Percentiles rank a stretch among this genome's conserved stretches.
Evolutionary conservation across 495 filamentous ascomycete species (phyloP).

Genomic region (Penicillium egyptiacum): DNA sequence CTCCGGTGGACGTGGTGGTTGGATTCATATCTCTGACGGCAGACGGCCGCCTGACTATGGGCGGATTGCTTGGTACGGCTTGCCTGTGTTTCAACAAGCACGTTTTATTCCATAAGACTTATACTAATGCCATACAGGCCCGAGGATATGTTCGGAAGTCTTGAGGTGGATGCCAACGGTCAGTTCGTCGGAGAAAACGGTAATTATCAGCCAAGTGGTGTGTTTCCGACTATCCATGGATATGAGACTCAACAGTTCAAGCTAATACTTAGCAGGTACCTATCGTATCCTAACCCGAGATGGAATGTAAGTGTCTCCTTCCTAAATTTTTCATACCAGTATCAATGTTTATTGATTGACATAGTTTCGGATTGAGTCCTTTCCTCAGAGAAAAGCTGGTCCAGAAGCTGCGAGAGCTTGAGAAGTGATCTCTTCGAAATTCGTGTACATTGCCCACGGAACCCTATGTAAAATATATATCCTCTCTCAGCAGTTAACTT

Average conservation of each 20-base stretch:
- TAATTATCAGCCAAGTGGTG: slow-evolving; percentile 61
- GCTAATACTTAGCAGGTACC: slow-evolving; percentile 36
- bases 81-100: not conserved
- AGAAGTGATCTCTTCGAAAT: slow-evolving; percentile 15
- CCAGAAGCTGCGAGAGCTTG: slow-evolving; percentile 44
- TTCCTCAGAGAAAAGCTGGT: slow-evolving; percentile 59
- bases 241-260: not conserved
- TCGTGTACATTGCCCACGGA: not conserved
- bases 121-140: slow-evolving; percentile 44
- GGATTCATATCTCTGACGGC: slow-evolving; percentile 82
- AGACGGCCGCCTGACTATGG: slow-evolving; percentile 88
- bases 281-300: slow-evolving; percentile 60
- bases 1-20: slow-evolving; percentile 79
- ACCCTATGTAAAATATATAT: slow-evolving; percentile 24
- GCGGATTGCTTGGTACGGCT: slow-evolving; percentile 67
- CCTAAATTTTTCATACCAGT: not conserved
- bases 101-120: not conserved
- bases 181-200: slow-evolving; percentile 63
- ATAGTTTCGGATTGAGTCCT: slow-evolving; percentile 54
- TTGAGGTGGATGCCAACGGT: slow-evolving; percentile 77
- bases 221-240: slow-evolving; percentile 8
- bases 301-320: slow-evolving; percentile 53
- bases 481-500: not conserved
- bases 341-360: slow-evolving; percentile 19
- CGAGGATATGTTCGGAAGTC: slow-evolving; percentile 92